These are phyloP conservation scores for Cajanus cajan DNA, from an alignment of 306 rosid species.

Conservation along the genomic window DNA sequence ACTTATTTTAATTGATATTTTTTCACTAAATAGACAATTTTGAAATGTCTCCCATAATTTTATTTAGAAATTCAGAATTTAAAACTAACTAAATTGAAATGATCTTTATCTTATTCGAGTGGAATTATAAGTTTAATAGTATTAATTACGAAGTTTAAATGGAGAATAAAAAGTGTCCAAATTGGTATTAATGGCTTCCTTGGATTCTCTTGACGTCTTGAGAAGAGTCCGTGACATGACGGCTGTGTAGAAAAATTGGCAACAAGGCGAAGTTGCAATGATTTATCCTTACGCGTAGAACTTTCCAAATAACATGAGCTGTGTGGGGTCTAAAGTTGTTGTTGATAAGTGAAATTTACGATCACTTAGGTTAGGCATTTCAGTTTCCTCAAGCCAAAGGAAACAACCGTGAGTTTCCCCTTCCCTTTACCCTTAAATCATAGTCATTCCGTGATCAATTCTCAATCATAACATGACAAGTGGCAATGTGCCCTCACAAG, in stretches of 20 bases:
- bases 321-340: constrained; percentile 32
- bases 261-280: constrained; percentile 23
- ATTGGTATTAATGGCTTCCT: neutral
- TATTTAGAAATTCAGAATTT: too few relatives aligned
- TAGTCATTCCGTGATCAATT: constrained; percentile 32
- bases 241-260: constrained; percentile 1
- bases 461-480: constrained; percentile 25
- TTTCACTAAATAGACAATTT: too few relatives aligned
- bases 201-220: constrained; percentile 29
- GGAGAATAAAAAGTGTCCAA: too few relatives aligned
- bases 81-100: too few relatives aligned
- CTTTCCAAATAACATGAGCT: constrained; percentile 21
- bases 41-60: too few relatives aligned
- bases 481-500: constrained; percentile 21
- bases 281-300: constrained; percentile 13
- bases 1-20: too few relatives aligned
- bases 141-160: too few relatives aligned
- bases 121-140: too few relatives aligned
- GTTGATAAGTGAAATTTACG: constrained; percentile 27
- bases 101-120: too few relatives aligned
- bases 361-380: constrained; percentile 2
- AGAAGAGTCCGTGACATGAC: constrained; percentile 1
- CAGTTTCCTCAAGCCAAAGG: constrained; percentile 7
- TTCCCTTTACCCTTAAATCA: constrained; percentile 25
- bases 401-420: constrained; percentile 23